Evolutionary conservation across 805 yeast genomes (phyloP).

Genomic region (Lipomyces yamadae): DNA sequence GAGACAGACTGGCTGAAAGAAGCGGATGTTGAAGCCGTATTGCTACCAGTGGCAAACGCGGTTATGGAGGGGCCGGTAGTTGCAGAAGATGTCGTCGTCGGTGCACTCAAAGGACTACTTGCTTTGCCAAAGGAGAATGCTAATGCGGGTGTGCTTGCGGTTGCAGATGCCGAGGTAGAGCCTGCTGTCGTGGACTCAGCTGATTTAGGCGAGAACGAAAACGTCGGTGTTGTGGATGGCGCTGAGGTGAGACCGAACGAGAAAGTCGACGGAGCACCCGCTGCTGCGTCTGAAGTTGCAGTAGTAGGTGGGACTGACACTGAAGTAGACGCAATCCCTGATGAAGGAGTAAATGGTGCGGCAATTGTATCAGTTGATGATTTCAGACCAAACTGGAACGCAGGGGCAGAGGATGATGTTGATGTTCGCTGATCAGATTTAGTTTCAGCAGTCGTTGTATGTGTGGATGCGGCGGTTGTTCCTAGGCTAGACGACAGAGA

Average conservation of each 20-base stretch:
- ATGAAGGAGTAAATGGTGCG: not conserved
- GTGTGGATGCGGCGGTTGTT: not conserved
- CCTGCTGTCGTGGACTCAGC: not conserved
- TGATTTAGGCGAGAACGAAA: not conserved
- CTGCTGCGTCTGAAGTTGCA: conserved; percentile 1
- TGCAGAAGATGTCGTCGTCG: conserved; percentile 13
- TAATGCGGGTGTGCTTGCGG: not conserved
- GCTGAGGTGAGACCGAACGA: conserved; percentile 16
- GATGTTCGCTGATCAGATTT: not conserved
- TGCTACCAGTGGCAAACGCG: conserved; percentile 9
- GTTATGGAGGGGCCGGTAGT: not conserved
- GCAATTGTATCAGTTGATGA: conserved; percentile 2
- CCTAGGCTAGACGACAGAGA: not conserved
- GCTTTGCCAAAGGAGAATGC: conserved; percentile 24
- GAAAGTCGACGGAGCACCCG: conserved; percentile 12
- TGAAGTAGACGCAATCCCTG: conserved; percentile 5
- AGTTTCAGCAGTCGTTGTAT: not conserved
- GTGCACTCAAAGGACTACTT: not conserved
- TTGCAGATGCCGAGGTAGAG: not conserved
- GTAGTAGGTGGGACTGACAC: conserved; percentile 12
- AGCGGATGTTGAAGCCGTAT: conserved; percentile 10
- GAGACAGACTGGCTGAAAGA: conserved; percentile 1
- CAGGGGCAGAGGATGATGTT: not conserved
- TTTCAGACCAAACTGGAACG: conserved; percentile 5
- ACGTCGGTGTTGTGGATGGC: conserved; percentile 1